Evolutionary conservation across 2,329 filamentous ascomycete species (phyloP), one percentile per base, ranked within the genome.

Genomic region (Calonectria crousiana): DNA sequence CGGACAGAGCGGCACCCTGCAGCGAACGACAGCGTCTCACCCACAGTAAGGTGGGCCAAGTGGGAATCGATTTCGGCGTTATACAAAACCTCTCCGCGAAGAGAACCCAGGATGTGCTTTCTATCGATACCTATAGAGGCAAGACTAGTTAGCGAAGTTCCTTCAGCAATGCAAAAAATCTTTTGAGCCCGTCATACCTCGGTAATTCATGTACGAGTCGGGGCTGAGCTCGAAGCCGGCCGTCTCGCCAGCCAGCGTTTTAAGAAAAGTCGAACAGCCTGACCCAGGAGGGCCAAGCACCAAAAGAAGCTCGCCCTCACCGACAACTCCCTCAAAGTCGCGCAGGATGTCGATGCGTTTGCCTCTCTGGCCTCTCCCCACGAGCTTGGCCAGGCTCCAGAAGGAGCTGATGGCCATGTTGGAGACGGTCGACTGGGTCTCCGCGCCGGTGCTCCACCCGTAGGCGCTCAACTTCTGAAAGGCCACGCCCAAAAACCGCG

Each of bases 211-310:
- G 72, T 79, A 78, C 3, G 77, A 75, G 32, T 41, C 71, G 0
- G 90, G 82, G 26, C 92, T 89, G 6, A 94, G 86, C 73, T 89
- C 88, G 75, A 93, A 89, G 20, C 92, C 92, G 74, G 93, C 89
- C 0, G 91, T 92, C 81, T 94, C 92, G 41, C 93, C 92, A 2
- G 82, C 81, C 10, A 83, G 60, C 5, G 81, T 76, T 72, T 93
- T 93, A 62, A 94, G 85, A 75, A 94, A 91, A 0, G 93, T 94
- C 13, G 92, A 92, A 78, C 93, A 95, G n/a, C 90, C 90, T 0
- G 82, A 80, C 3, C 85, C 85, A 4, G 90, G 93, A 67, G 92
- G 92, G 1, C 93, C 93, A 18, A 94, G 87, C 2, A 94, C 93
- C 11, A 94, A 90, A 26, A 94, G 84, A 91, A 94, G 93, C 86